phyloP scores from a whole-genome alignment of 2,329 filamentous ascomycete genomes.

The Aspergillus glaucus region DNA sequence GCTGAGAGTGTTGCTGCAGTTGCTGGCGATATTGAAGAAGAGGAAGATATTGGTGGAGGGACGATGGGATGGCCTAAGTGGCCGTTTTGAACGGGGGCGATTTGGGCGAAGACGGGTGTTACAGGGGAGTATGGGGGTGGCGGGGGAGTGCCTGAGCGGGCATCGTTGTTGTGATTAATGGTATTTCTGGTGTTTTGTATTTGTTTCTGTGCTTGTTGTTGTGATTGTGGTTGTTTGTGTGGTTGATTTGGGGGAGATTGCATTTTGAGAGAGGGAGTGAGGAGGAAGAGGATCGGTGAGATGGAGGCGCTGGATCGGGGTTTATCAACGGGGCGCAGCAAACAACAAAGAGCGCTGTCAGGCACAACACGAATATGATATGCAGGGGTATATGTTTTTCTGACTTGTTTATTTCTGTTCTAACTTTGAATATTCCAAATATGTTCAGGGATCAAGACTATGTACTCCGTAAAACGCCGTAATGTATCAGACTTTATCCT shows the following conservation, averaged over 20 bases:
- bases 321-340: no score
- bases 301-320: no score
- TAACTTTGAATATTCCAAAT: no score
- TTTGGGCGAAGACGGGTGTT: slow-evolving; percentile 38
- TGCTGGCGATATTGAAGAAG: slow-evolving; percentile 12
- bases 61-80: slow-evolving; percentile 20
- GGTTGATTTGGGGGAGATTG: not conserved
- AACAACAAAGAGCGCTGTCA: no score
- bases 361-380: no score
- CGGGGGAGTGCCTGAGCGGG: slow-evolving; percentile 33
- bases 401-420: no score
- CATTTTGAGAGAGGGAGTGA: not conserved
- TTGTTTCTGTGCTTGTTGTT: not conserved
- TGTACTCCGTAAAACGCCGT: no score
- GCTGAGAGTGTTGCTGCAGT: not conserved
- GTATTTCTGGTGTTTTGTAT: not conserved
- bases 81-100: slow-evolving; percentile 19
- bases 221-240: not conserved
- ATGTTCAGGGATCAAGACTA: no score
- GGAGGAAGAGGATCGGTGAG: no score
- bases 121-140: slow-evolving; percentile 44
- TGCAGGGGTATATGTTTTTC: no score
- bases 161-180: slow-evolving; percentile 9
- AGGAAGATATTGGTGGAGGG: slow-evolving; percentile 25
- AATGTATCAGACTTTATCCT: slow-evolving; percentile 28